Conservation (phyloP, 768 basidiomycete species). For the Boletales sp. region DNA sequence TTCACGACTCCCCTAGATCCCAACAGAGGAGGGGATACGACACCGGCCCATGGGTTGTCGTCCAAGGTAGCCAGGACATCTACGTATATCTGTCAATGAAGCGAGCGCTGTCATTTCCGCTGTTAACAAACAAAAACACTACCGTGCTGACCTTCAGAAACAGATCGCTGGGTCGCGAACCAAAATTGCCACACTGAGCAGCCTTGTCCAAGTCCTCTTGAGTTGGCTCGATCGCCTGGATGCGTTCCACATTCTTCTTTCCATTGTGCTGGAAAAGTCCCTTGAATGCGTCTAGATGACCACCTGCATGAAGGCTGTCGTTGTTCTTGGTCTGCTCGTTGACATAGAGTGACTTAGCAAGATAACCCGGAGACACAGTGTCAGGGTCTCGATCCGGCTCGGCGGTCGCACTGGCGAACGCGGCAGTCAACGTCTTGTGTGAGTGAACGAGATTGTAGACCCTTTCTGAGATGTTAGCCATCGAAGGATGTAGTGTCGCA, state of each 20-base stretch:
- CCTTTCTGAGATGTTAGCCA: constrained; percentile 27
- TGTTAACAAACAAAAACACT: background rate
- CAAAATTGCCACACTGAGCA: constrained; percentile 50
- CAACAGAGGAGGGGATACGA: constrained; percentile 61
- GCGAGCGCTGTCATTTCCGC: background rate
- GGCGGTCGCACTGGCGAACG: constrained; percentile 36
- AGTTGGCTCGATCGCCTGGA: constrained; percentile 26
- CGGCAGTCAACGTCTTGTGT: constrained; percentile 37
- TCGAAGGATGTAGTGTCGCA: constrained; percentile 3
- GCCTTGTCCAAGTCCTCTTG: constrained; percentile 44
- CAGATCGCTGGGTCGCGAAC: constrained; percentile 50
- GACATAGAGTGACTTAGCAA: constrained; percentile 40
- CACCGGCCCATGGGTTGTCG: constrained; percentile 48
- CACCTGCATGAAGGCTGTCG: constrained; percentile 12
- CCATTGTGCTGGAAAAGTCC: constrained; percentile 16
- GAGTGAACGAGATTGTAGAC: constrained; percentile 32
- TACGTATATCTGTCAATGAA: constrained; percentile 47
- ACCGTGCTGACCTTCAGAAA: constrained; percentile 50
- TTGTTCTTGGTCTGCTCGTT: constrained; percentile 25
- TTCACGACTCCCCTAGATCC: constrained; percentile 62
- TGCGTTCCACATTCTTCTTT: constrained; percentile 15
- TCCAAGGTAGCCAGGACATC: constrained; percentile 60
- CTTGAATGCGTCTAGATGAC: constrained; percentile 18
- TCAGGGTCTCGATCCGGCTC: constrained; percentile 14
- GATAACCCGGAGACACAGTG: constrained; percentile 28